Percentiles rank a stretch among this genome's conserved stretches.
phyloP scores from a whole-genome alignment of 1,284 basidiomycete genomes.

The Fomitopsis pinicola region DNA sequence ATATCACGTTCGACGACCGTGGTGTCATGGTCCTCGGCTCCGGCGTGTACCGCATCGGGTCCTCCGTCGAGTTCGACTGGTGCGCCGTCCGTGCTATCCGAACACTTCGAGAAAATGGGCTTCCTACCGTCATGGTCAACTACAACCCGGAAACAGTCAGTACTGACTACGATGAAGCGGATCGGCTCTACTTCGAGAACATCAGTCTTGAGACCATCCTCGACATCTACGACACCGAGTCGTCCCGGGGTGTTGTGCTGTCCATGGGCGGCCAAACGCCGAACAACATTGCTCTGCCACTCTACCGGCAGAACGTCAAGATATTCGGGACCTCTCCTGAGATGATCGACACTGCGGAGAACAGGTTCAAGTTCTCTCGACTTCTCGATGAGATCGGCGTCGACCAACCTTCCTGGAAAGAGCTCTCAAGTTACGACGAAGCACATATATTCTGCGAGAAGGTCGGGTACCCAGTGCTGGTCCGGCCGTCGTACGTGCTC shows the following conservation, averaged over 20 bases:
- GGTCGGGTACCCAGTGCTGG: conserved; percentile 93
- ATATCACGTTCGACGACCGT: conserved; percentile 84
- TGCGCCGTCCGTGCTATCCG: conserved; percentile 97
- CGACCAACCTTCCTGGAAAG: conserved; percentile 97
- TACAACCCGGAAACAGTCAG: conserved; percentile 99
- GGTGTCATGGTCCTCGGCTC: conserved; percentile 98
- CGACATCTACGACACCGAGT: conserved; percentile 94
- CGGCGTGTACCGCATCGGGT: conserved; percentile 97
- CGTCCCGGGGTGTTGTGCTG: conserved; percentile 87
- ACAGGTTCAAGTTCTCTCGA: conserved; percentile 99
- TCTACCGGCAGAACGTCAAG: conserved; percentile 95
- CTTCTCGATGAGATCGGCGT: conserved; percentile 96
- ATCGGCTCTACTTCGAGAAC: conserved; percentile 98
- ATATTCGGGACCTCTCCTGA: conserved; percentile 98
- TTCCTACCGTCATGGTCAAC: conserved; percentile 99
- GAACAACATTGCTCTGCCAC: conserved; percentile 95
- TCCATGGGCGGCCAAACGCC: conserved; percentile 99
- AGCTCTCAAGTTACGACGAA: conserved; percentile 88
- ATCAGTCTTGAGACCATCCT: conserved; percentile 96
- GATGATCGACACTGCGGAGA: conserved; percentile 99
- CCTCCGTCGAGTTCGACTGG: conserved; percentile 99
- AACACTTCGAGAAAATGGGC: conserved; percentile 90
- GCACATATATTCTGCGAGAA: conserved; percentile 86
- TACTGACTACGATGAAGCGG: conserved; percentile 99
- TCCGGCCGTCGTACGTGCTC: conserved; percentile 96